These are phyloP conservation scores for Endothia cerciana DNA, from an alignment of 2,329 filamentous ascomycete genomes.

Conservation along the genomic window DNA sequence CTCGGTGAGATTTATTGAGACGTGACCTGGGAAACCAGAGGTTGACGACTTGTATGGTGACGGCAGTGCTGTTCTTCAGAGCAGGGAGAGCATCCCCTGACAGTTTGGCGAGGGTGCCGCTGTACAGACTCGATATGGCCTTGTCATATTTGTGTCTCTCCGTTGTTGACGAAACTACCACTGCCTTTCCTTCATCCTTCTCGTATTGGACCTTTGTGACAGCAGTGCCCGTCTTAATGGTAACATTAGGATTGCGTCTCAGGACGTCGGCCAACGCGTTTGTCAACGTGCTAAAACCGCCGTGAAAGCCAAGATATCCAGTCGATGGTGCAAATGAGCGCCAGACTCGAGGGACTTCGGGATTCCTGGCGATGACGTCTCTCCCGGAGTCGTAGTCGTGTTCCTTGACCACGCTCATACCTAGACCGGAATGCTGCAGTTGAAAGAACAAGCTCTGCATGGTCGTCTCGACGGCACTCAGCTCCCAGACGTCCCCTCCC, in stretches of 20 bases:
- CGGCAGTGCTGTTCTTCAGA: conserved; percentile 58
- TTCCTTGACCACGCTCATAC: conserved; percentile 25
- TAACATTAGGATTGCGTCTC: conserved; percentile 59
- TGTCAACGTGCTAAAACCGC: conserved; percentile 67
- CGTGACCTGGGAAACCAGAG: conserved; percentile 74
- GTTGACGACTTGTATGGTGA: conserved; percentile 91
- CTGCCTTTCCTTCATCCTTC: conserved; percentile 42
- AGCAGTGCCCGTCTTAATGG: conserved; percentile 53
- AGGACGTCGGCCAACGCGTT: conserved; percentile 57
- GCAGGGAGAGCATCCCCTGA: conserved; percentile 47
- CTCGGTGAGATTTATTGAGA: conserved; percentile 64
- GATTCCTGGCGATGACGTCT: conserved; percentile 28
- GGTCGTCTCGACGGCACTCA: conserved; percentile 72
- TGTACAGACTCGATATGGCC: conserved; percentile 67
- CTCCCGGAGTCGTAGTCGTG: conserved; percentile 19
- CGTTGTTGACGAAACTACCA: conserved; percentile 42
- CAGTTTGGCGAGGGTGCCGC: conserved; percentile 47
- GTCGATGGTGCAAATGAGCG: not conserved
- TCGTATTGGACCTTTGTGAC: conserved; percentile 53
- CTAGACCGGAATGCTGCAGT: conserved; percentile 26
- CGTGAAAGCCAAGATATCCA: conserved; percentile 52
- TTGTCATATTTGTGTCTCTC: conserved; percentile 50
- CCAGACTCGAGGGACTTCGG: conserved; percentile 35
- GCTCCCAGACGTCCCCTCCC: conserved; percentile 81
- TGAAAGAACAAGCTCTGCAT: conserved; percentile 56